Base-by-base conservation (phyloP, 176 grass and related monocot species). In the Miscanthus lutarioriparius region DNA sequence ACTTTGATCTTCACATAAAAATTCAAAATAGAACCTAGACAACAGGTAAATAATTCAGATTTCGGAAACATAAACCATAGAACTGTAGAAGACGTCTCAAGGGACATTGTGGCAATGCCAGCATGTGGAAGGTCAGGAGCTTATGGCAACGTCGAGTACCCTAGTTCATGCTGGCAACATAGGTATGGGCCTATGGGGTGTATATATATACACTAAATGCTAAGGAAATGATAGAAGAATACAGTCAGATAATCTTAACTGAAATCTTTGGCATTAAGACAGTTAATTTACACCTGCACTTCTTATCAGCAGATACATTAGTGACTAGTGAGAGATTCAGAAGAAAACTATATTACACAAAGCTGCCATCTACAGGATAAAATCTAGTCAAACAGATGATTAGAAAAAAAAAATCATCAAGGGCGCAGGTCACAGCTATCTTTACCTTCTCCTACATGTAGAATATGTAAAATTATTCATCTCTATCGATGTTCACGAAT, bases 231-330 rank as follows among this genome's bases (percentile, higher is more conserved):
- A 82, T 30, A 74, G 58, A 64, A 53, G 26, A 87, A 32, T 25
- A 80, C 38, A 80, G 44, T 83, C 47, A 70, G 54, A 25, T 67
- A 77, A 73, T 66, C 48, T 73, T 62, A 82, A 79, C 80, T 81
- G 53, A 82, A 87, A 90, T 78, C 44, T 88, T 86, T 88, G 79
- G 59, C 84, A 92, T 87, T 88, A 87, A 85, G 74, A 90, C 85
- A 81, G 83, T 88, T 91, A 95, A 92, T 92, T 85, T 95, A 95
- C 91, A 95, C 82, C 93, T 92, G 87, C 74, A 87, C 70, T 40
- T 84, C 87, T 83, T 90, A 87, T 88, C 66, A 70, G 87, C 89
- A 90, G 89, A 86, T 82, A 84, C 89, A 97, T 94, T 80, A 90
- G 87, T 90, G 62, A 87, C 91, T 80, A 90, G 87, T 90, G 62